Percentiles rank a stretch among this genome's conserved stretches.
phyloP scores from a whole-genome alignment of 2,329 filamentous ascomycete genomes.

The Colletotrichum sp. region DNA sequence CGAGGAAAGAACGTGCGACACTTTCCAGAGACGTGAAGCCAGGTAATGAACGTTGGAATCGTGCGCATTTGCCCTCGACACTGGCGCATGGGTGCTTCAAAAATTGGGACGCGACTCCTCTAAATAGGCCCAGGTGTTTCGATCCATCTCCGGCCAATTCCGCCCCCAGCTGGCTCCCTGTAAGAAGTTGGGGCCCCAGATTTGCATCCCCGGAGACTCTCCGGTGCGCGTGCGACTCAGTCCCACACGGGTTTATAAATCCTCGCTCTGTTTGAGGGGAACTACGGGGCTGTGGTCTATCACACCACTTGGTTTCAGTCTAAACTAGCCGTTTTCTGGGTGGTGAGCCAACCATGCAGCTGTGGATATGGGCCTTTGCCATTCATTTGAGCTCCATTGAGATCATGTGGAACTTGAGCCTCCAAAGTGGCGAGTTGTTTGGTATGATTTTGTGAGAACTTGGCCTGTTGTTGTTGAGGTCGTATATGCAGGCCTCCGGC shows the following conservation, averaged over 20 bases:
- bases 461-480: background rate
- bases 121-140: background rate
- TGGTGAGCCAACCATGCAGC: background rate
- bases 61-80: background rate
- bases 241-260: conserved; percentile 7
- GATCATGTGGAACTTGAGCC: background rate
- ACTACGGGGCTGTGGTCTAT: background rate
- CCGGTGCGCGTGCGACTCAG: background rate
- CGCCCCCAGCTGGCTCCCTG: background rate
- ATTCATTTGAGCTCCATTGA: background rate
- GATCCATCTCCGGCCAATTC: background rate
- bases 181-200: background rate
- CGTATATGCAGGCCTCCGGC: background rate
- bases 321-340: background rate
- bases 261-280: background rate
- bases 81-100: background rate
- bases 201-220: background rate
- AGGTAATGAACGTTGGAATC: background rate
- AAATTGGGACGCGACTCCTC: background rate
- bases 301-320: background rate
- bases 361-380: background rate
- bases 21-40: background rate
- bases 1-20: background rate
- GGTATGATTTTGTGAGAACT: background rate
- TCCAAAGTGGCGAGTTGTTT: background rate